These are phyloP conservation scores for Aspergillus cavernicola DNA, from an alignment of 495 filamentous ascomycete genomes.

Conservation along the genomic window DNA sequence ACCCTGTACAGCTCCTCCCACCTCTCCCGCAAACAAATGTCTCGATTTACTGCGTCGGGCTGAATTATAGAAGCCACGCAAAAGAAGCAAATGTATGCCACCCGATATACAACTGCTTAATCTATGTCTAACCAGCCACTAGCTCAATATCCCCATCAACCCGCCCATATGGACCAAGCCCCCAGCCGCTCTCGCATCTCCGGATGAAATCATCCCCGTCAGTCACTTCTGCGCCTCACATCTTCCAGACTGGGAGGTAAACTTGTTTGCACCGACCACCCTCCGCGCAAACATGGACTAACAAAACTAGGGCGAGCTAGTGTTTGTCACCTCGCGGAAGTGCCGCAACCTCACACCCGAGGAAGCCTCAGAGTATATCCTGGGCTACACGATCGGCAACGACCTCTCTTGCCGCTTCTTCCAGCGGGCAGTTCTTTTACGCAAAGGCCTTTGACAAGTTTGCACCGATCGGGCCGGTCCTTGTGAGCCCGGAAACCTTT, in stretches of 20 bases:
- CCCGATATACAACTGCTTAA: not conserved
- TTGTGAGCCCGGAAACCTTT: not conserved
- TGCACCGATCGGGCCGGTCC: not conserved
- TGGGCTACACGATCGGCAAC: not conserved
- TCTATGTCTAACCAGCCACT: too few relatives aligned
- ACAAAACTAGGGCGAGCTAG: not conserved
- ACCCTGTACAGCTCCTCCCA: not conserved
- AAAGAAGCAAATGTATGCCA: not conserved
- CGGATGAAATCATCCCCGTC: not conserved
- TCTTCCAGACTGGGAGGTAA: not conserved
- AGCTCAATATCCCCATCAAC: too few relatives aligned
- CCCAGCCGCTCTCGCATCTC: not conserved
- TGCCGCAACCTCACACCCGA: not conserved
- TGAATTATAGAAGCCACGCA: not conserved
- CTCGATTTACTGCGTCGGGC: not conserved
- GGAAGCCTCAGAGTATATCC: not conserved
- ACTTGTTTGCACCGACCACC: too few relatives aligned
- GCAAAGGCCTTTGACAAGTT: not conserved
- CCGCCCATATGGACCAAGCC: too few relatives aligned
- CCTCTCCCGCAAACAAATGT: not conserved
- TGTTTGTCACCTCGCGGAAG: not conserved
- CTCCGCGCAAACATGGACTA: too few relatives aligned
- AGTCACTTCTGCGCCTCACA: not conserved
- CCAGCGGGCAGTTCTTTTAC: not conserved
- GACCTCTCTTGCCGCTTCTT: not conserved